phyloP scores from a whole-genome alignment of 768 basidiomycete genomes.

The Clathrus columnatus region DNA sequence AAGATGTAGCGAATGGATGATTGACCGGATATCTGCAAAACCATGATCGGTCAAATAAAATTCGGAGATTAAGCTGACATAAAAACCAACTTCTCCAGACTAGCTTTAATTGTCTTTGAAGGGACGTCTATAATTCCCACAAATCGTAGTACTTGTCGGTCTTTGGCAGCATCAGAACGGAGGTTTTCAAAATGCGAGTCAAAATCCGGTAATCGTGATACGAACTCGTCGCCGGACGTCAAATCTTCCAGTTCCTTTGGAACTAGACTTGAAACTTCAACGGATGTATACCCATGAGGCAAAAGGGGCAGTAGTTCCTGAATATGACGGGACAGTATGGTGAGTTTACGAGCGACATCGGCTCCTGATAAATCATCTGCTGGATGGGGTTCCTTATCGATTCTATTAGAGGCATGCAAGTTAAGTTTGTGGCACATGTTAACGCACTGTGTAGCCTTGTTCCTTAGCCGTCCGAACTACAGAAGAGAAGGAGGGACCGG shows the following conservation, averaged over 20 bases:
- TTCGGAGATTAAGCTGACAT: background rate
- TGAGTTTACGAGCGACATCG: conserved; percentile 95
- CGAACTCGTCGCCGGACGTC: conserved; percentile 72
- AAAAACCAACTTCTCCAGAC: conserved; percentile 73
- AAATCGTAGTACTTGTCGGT: conserved; percentile 83
- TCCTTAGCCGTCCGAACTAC: conserved; percentile 83
- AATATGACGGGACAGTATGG: conserved; percentile 83
- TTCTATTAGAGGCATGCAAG: background rate
- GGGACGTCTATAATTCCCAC: conserved; percentile 89
- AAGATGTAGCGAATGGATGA: conserved; percentile 92
- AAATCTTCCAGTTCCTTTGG: conserved; percentile 63
- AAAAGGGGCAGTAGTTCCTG: conserved; percentile 44
- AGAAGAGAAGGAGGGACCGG: conserved; percentile 75
- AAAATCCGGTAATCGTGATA: conserved; percentile 69
- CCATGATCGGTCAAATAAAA: background rate
- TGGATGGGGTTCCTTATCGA: conserved; percentile 84
- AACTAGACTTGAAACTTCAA: conserved; percentile 79
- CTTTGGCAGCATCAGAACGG: conserved; percentile 66
- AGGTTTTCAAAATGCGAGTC: conserved; percentile 72
- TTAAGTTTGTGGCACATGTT: background rate
- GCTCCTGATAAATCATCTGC: conserved; percentile 94
- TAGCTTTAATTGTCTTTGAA: conserved; percentile 67
- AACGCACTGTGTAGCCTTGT: conserved; percentile 84
- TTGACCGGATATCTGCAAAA: conserved; percentile 65
- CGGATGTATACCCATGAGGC: conserved; percentile 70